Conservation (phyloP, 306 rosid species). For the Pyrus communis region DNA sequence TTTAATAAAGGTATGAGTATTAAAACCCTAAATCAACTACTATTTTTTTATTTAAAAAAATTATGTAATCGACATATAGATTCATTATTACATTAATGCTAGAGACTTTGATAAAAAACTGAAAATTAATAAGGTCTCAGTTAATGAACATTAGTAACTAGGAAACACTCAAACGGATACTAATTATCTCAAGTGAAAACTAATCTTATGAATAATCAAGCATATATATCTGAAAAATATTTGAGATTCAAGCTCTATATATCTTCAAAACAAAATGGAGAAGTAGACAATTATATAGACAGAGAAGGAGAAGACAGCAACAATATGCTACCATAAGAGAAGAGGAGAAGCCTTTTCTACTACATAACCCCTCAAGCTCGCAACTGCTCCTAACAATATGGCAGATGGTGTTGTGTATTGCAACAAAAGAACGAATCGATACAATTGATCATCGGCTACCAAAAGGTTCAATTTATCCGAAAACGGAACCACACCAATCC, state of each 20-base stretch:
- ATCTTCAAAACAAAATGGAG: constrained; percentile 10
- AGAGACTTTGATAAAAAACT: too few species aligned
- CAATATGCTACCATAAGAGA: constrained; percentile 80
- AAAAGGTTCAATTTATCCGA: constrained; percentile 49
- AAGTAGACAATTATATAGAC: constrained; percentile 56
- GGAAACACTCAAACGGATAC: too few species aligned
- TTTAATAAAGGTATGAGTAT: too few species aligned
- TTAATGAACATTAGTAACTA: too few species aligned
- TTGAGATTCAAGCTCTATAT: background rate
- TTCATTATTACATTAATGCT: too few species aligned
- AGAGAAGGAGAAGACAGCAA: constrained; percentile 67
- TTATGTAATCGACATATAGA: too few species aligned
- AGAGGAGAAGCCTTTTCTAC: constrained; percentile 82
- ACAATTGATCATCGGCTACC: constrained; percentile 47
- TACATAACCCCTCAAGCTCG: constrained; percentile 78
- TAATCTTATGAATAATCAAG: too few species aligned
- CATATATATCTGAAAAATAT: too few species aligned
- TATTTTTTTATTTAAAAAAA: too few species aligned
- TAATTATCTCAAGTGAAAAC: too few species aligned
- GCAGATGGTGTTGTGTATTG: constrained; percentile 91
- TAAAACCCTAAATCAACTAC: too few species aligned
- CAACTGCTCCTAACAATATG: constrained; percentile 81
- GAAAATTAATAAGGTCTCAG: too few species aligned
- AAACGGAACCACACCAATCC: constrained; percentile 52
- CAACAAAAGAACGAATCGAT: constrained; percentile 60